A percentile compares a stretch with the other conserved stretches of the same genome.
Conservation (phyloP, 1,284 basidiomycete genomes). For the Vanrija humicola region DNA sequence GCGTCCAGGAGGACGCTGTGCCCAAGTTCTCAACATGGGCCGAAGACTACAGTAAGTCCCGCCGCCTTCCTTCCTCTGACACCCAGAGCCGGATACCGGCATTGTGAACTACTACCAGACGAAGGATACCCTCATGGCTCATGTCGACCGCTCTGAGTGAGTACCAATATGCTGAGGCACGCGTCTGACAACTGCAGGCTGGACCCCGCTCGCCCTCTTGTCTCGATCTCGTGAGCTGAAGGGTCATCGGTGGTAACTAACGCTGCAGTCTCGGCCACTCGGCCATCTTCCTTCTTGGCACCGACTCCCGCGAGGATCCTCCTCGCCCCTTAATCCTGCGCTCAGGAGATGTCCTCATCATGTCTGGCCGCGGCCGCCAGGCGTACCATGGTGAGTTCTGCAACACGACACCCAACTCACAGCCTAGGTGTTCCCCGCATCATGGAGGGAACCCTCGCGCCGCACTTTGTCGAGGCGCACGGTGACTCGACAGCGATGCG, state of each 20-base stretch:
- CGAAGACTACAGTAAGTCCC: slow-evolving; percentile 63
- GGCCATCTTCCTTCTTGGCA: slow-evolving; percentile 83
- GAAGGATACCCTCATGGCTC: slow-evolving; percentile 84
- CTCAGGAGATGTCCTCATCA: slow-evolving; percentile 84
- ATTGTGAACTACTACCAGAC: slow-evolving; percentile 88
- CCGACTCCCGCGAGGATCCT: slow-evolving; percentile 65
- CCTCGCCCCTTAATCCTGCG: slow-evolving; percentile 75
- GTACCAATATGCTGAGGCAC: slow-evolving; percentile 2
- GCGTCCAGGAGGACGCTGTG: slow-evolving; percentile 35
- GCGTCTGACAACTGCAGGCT: slow-evolving; percentile 46
- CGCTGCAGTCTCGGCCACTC: slow-evolving; percentile 74
- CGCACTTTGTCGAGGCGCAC: slow-evolving; percentile 53
- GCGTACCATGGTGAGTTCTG: slow-evolving; percentile 71
- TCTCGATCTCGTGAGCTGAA: slow-evolving; percentile 71
- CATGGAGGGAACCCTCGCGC: slow-evolving; percentile 69
- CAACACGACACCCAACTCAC: background rate
- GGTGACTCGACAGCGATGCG: slow-evolving; percentile 28
- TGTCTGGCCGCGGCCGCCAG: slow-evolving; percentile 77
- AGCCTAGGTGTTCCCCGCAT: slow-evolving; percentile 77
- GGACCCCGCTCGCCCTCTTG: slow-evolving; percentile 68
- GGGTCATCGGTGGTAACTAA: background rate
- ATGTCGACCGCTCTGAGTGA: slow-evolving; percentile 82
- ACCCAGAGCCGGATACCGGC: slow-evolving; percentile 69
- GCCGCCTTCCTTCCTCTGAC: background rate
- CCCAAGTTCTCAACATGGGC: slow-evolving; percentile 67